A percentile compares a stretch with the other conserved stretches of the same genome.
These are phyloP conservation scores for Pezicula neosporulosa DNA, from an alignment of 2,329 filamentous ascomycete genomes.

Conservation along the genomic window DNA sequence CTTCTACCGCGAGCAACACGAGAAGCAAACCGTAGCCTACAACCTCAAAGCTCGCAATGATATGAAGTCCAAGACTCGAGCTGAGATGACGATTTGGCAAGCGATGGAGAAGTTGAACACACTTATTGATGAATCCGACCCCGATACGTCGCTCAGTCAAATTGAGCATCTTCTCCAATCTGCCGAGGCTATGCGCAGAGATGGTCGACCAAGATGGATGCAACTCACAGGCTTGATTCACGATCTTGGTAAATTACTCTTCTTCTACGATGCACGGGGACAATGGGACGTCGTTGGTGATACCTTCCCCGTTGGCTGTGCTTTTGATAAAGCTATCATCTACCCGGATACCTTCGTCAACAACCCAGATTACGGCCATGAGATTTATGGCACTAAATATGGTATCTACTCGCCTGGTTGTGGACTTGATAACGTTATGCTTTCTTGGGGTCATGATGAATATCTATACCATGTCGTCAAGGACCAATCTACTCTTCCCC, in stretches of 20 bases:
- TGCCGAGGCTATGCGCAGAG: slow-evolving; percentile 83
- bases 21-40: slow-evolving; percentile 75
- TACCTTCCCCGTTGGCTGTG: slow-evolving; percentile 76
- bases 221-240: slow-evolving; percentile 75
- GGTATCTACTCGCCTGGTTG: slow-evolving; percentile 80
- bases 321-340: slow-evolving; percentile 73
- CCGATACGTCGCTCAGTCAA: slow-evolving; percentile 81
- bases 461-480: slow-evolving; percentile 85
- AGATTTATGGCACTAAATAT: slow-evolving; percentile 69
- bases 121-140: slow-evolving; percentile 86
- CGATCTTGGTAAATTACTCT: slow-evolving; percentile 76
- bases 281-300: slow-evolving; percentile 95
- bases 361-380: slow-evolving; percentile 72
- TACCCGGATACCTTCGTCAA: slow-evolving; percentile 72
- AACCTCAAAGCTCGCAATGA: slow-evolving; percentile 76
- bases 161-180: slow-evolving; percentile 88
- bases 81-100: slow-evolving; percentile 81
- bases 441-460: slow-evolving; percentile 88
- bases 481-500: slow-evolving; percentile 74
- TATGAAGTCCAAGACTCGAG: slow-evolving; percentile 62
- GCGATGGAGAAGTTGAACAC: slow-evolving; percentile 92
- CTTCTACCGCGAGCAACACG: slow-evolving; percentile 75
- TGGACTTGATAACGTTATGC: slow-evolving; percentile 83
- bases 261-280: slow-evolving; percentile 77
- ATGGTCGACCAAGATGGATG: slow-evolving; percentile 82